Evolutionary conservation across 176 grass and related monocot genomes (phyloP).

Genomic region (Poa pratensis): DNA sequence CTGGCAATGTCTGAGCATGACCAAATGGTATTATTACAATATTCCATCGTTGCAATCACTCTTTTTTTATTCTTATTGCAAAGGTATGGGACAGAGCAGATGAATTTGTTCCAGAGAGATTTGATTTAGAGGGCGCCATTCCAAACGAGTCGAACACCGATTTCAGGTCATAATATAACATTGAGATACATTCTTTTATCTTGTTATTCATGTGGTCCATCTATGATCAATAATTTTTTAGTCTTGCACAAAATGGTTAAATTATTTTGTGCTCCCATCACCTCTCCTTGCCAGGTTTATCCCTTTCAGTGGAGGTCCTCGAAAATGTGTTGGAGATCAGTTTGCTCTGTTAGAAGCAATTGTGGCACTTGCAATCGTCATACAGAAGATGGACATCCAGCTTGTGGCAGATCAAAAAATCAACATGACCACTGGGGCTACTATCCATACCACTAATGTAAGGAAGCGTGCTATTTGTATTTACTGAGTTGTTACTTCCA

Average conservation of each 20-base stretch:
- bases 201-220: neutral
- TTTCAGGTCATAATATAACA: slow-evolving; percentile 64
- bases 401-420: slow-evolving; percentile 94
- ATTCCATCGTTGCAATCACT: slow-evolving; percentile 22
- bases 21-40: neutral
- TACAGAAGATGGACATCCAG: slow-evolving; percentile 77
- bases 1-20: neutral
- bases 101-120: slow-evolving; percentile 89
- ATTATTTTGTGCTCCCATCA: neutral
- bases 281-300: slow-evolving; percentile 63
- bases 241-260: slow-evolving; percentile 22
- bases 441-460: slow-evolving; percentile 96
- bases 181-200: slow-evolving; percentile 2
- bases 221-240: slow-evolving; percentile 23
- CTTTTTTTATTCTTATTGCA: slow-evolving; percentile 24
- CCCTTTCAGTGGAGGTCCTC: slow-evolving; percentile 96
- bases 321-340: slow-evolving; percentile 99
- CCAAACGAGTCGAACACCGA: slow-evolving; percentile 95
- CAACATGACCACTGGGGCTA: slow-evolving; percentile 96
- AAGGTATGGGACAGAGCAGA: slow-evolving; percentile 96
- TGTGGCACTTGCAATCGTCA: slow-evolving; percentile 80
- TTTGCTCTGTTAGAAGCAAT: slow-evolving; percentile 96
- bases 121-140: slow-evolving; percentile 86
- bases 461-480: slow-evolving; percentile 30
- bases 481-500: neutral